Evolutionary conservation across 108 stramenopile genomes (phyloP).

Genomic region (Parietichytrium sp.): DNA sequence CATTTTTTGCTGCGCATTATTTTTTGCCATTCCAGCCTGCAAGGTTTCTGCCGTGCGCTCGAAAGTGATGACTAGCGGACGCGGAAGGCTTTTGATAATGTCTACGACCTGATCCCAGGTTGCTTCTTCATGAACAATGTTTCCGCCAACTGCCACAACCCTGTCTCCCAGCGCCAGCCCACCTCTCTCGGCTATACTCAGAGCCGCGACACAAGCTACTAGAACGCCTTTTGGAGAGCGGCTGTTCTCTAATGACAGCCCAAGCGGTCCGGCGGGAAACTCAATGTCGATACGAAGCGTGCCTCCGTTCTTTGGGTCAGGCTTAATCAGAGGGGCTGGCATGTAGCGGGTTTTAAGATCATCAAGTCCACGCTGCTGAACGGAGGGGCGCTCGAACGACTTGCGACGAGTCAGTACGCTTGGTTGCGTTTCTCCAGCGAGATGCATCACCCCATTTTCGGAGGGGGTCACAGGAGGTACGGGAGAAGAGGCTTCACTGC

Average conservation of each 20-base stretch:
- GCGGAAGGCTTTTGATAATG: constrained; percentile 25
- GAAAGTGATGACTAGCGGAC: constrained; percentile 19
- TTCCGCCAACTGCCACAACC: background rate
- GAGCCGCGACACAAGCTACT: constrained; percentile 16
- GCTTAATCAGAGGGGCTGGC: background rate
- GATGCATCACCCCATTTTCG: no score
- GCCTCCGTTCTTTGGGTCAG: background rate
- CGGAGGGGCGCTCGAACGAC: no score
- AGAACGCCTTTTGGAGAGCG: constrained; percentile 16
- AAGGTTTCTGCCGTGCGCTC: constrained; percentile 32
- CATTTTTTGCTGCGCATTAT: background rate
- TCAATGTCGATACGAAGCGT: background rate
- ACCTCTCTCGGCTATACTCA: constrained; percentile 12
- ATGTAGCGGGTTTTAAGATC: constrained; percentile 3
- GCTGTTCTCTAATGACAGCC: background rate
- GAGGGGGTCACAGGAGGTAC: no score
- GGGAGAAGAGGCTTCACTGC: no score
- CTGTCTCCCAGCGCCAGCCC: constrained; percentile 11
- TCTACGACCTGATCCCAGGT: constrained; percentile 38
- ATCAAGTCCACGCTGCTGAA: no score
- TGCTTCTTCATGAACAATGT: background rate
- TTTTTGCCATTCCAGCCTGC: background rate
- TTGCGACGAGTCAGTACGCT: no score
- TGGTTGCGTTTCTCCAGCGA: no score
- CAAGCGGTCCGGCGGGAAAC: background rate